Conservation (phyloP, 2,329 filamentous ascomycete genomes). For the Celoporthe dispersa region DNA sequence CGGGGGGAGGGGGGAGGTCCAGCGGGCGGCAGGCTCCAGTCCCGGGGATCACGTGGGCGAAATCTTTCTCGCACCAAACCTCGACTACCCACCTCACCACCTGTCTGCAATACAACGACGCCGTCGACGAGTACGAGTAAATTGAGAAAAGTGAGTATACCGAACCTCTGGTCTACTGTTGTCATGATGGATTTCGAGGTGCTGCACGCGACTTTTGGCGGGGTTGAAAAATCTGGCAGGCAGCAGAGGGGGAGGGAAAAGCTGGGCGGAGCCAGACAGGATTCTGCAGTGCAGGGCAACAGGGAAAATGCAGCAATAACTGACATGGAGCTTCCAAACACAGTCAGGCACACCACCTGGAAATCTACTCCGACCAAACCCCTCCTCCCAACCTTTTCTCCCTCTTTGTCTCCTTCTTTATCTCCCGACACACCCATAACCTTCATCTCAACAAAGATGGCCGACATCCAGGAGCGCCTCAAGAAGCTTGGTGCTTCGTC, state of each 20-base stretch:
- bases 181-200: not conserved
- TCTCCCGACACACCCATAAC: not conserved
- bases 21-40: conserved; percentile 7
- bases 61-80: conserved; percentile 25
- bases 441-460: conserved; percentile 44
- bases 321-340: conserved; percentile 26
- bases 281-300: conserved; percentile 6
- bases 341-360: conserved; percentile 29
- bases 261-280: conserved; percentile 9
- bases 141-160: conserved; percentile 27
- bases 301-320: conserved; percentile 23
- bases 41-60: conserved; percentile 28
- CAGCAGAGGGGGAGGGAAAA: conserved; percentile 6
- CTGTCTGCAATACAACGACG: conserved; percentile 22
- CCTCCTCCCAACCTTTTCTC: conserved; percentile 29
- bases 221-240: conserved; percentile 1
- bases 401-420: conserved; percentile 22
- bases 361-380: conserved; percentile 21
- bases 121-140: conserved; percentile 28
- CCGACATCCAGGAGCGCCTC: conserved; percentile 62
- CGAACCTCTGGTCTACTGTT: conserved; percentile 6
- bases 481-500: conserved; percentile 61
- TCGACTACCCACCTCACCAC: conserved; percentile 20
- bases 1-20: not conserved
- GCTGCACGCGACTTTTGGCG: not conserved